A percentile compares a stretch with the other conserved stretches of the same genome.
Evolutionary conservation across 805 yeast genomes (phyloP).

Genomic region (Kodamaea laetipori): DNA sequence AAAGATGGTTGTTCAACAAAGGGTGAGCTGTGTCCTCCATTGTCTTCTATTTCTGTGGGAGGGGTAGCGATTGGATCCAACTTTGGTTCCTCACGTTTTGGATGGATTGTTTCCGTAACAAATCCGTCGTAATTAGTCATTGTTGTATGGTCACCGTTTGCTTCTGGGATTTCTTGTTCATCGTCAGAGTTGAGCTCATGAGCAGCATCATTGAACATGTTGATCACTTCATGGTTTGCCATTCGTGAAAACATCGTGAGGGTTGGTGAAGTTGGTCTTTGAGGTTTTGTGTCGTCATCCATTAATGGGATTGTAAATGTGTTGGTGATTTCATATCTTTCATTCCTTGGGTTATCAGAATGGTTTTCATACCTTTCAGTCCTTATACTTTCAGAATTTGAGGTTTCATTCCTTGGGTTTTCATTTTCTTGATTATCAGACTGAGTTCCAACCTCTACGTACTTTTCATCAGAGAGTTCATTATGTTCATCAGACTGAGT

Average conservation of each 20-base stretch:
- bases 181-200: constrained; percentile 31
- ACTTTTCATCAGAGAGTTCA: background rate
- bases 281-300: constrained; percentile 1
- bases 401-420: background rate
- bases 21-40: constrained; percentile 45
- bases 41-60: constrained; percentile 31
- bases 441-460: constrained; percentile 9
- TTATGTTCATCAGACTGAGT: constrained; percentile 3
- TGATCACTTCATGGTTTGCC: constrained; percentile 71
- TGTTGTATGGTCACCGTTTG: constrained; percentile 22
- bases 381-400: no score
- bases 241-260: constrained; percentile 73
- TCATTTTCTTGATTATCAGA: background rate
- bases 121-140: constrained; percentile 44
- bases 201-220: constrained; percentile 69
- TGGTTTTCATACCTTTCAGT: no score
- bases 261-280: constrained; percentile 65
- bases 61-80: constrained; percentile 23
- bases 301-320: constrained; percentile 50
- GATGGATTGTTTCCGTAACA: constrained; percentile 51
- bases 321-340: constrained; percentile 12
- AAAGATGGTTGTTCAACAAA: constrained; percentile 39
- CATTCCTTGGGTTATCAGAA: background rate
- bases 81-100: constrained; percentile 1
- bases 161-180: constrained; percentile 23